Conservation (phyloP, 1,139 yeast species). For the Suhomyces bokatorum region DNA sequence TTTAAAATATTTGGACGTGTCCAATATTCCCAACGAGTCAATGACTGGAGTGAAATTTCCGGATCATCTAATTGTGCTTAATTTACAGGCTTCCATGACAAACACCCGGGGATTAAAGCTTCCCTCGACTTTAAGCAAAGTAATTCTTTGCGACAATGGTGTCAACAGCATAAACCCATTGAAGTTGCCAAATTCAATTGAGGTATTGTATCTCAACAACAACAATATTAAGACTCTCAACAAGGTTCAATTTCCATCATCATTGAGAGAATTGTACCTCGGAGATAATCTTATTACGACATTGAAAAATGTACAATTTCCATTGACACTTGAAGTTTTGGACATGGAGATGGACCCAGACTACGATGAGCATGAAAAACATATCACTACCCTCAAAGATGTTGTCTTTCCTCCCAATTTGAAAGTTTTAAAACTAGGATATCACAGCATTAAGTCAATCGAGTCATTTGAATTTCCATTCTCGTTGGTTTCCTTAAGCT, state of each 20-base stretch:
- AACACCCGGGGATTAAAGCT: slow-evolving; percentile 47
- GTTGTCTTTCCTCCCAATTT: slow-evolving; percentile 42
- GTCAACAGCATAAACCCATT: slow-evolving; percentile 50
- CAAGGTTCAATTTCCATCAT: slow-evolving; percentile 43
- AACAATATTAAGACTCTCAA: slow-evolving; percentile 49
- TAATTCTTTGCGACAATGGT: slow-evolving; percentile 43
- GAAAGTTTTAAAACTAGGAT: slow-evolving; percentile 39
- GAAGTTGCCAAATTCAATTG: slow-evolving; percentile 43
- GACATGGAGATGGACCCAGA: slow-evolving; percentile 49
- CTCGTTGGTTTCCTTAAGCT: slow-evolving; percentile 32
- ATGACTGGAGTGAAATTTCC: slow-evolving; percentile 52
- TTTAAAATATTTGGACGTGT: slow-evolving; percentile 38
- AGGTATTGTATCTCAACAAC: slow-evolving; percentile 37
- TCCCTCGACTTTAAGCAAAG: slow-evolving; percentile 32
- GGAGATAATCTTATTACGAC: slow-evolving; percentile 50
- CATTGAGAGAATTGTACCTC: slow-evolving; percentile 38
- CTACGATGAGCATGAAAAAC: slow-evolving; percentile 43
- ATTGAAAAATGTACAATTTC: slow-evolving; percentile 46
- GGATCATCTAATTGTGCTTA: slow-evolving; percentile 38
- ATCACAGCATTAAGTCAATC: slow-evolving; percentile 41
- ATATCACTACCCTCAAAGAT: slow-evolving; percentile 45
- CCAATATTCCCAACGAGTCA: slow-evolving; percentile 48
- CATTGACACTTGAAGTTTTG: slow-evolving; percentile 37
- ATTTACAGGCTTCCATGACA: slow-evolving; percentile 49
- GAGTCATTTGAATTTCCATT: slow-evolving; percentile 45